These are phyloP conservation scores for Citrus sp. DNA, from an alignment of 345 rosid genomes.

Conservation along the genomic window DNA sequence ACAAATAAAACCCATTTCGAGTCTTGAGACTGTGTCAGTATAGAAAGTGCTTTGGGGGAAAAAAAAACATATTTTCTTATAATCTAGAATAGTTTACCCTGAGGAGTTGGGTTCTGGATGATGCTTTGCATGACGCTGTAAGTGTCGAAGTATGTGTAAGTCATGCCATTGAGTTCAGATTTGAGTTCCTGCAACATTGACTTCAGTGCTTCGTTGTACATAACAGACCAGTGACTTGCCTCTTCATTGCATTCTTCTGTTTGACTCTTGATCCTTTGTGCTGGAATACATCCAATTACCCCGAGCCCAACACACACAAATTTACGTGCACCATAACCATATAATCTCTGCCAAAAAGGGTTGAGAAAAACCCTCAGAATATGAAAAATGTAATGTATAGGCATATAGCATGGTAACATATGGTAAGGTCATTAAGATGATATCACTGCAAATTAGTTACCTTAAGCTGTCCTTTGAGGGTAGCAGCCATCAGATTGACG, in stretches of 20 bases:
- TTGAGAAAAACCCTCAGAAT: background rate
- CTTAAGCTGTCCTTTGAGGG: conserved; percentile 56
- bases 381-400: background rate
- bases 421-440: no score
- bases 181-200: conserved; percentile 38
- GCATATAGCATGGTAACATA: no score
- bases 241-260: conserved; percentile 42
- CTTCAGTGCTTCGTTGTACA: conserved; percentile 43
- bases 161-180: conserved; percentile 35
- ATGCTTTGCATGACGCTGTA: conserved; percentile 33
- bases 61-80: no score
- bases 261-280: conserved; percentile 34
- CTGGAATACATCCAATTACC: conserved; percentile 57
- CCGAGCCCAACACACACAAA: conserved; percentile 50
- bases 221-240: conserved; percentile 33
- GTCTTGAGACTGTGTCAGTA: background rate
- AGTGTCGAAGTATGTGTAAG: conserved; percentile 57
- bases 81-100: conserved; percentile 31
- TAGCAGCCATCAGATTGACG: conserved; percentile 37
- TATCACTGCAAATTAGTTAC: conserved; percentile 21
- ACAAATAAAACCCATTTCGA: background rate
- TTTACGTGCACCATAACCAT: conserved; percentile 45
- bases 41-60: background rate
- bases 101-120: conserved; percentile 42
- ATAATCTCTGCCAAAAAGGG: background rate